Base-by-base conservation (phyloP, 106 monocot species). In the Xerophyta viscosa region DNA sequence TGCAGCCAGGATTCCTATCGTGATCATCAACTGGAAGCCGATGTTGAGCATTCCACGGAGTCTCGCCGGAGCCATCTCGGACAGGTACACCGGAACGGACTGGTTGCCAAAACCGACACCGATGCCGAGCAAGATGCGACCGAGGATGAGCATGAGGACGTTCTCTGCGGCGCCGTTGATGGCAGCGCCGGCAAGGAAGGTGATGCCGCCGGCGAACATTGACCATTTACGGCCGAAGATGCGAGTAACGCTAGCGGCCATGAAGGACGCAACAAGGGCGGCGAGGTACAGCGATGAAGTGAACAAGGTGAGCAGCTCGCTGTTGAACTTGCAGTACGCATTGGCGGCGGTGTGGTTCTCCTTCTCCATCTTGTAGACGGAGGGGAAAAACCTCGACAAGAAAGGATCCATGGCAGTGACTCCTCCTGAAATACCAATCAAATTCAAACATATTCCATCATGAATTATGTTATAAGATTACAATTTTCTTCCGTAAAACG, bases 211-310 rank as follows among this genome's bases (percentile, higher is more conserved):
- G 0, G 7, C 33, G 11, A 90, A 63, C 84, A 84, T 90, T 57
- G 87, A 81, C 74, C 73, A 74, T 57, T 82, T 87, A 37, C 81
- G 47, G 0, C 87, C 87, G 15, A 63, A 61, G 19, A 44, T 37
- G 18, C 81, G 13, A 0, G 87, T 82, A 20, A 81, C 74, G 1
- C 48, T 23, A 8, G 80, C 46, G 0, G 84, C 90, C 6, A 77
- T 71, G 66, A 90, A 90, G 24, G 77, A 78, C 0, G 87, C 67
- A 0, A 82, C 46, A 25, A 56, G 37, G 13, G 37, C 56, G 0
- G 56, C 56, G 24, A 56, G 20, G 13, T 56, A 56, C 0, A 56
- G 13, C 20, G 56, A 56, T 23, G 51, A 52, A 24, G 56, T 56
- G 56, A 56, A 56, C 37, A 39, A 18, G 13, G 56, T 56, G 18